Percentiles rank a stretch among this genome's conserved stretches.
Conservation (phyloP, 768 basidiomycete species). For the Tephrocybe sp. region DNA sequence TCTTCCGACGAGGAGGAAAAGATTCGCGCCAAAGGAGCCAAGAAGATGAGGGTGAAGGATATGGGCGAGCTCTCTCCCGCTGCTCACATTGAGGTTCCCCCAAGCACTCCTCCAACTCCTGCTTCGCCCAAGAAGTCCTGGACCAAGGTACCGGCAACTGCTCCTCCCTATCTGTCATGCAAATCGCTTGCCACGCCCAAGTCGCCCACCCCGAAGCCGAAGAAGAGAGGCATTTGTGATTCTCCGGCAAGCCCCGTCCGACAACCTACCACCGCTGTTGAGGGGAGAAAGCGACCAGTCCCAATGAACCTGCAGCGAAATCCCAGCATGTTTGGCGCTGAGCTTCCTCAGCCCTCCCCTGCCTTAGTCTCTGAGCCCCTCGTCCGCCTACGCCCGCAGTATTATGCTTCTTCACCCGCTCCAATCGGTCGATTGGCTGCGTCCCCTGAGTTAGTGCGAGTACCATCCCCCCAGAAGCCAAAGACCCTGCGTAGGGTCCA, state of each 20-base stretch:
- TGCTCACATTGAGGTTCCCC: conserved; percentile 20
- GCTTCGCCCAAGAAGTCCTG: conserved; percentile 15
- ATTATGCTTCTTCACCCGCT: conserved; percentile 10
- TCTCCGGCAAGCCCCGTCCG: not conserved
- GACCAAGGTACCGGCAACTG: conserved; percentile 20
- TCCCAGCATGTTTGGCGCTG: conserved; percentile 65
- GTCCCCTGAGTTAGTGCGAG: conserved; percentile 1
- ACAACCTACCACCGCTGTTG: conserved; percentile 5
- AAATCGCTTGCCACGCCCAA: conserved; percentile 20
- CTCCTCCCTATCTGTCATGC: conserved; percentile 17
- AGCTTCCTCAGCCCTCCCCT: conserved; percentile 43
- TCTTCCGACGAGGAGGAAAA: conserved; percentile 82
- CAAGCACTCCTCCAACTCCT: conserved; percentile 17
- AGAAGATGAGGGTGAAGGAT: conserved; percentile 51
- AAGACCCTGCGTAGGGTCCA: conserved; percentile 52
- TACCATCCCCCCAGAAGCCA: conserved; percentile 21
- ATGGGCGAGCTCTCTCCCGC: conserved; percentile 16
- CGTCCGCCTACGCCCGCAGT: conserved; percentile 1
- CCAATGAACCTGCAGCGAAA: conserved; percentile 55
- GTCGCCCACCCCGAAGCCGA: conserved; percentile 21
- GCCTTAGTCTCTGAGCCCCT: conserved; percentile 13
- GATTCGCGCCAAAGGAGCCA: conserved; percentile 51
- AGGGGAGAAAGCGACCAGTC: conserved; percentile 19
- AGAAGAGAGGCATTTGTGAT: conserved; percentile 8
- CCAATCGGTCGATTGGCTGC: conserved; percentile 9